Percentiles rank a stretch among this genome's conserved stretches.
These are phyloP conservation scores for Tulasnella sp. DNA, from an alignment of 768 basidiomycete species.

Conservation along the genomic window DNA sequence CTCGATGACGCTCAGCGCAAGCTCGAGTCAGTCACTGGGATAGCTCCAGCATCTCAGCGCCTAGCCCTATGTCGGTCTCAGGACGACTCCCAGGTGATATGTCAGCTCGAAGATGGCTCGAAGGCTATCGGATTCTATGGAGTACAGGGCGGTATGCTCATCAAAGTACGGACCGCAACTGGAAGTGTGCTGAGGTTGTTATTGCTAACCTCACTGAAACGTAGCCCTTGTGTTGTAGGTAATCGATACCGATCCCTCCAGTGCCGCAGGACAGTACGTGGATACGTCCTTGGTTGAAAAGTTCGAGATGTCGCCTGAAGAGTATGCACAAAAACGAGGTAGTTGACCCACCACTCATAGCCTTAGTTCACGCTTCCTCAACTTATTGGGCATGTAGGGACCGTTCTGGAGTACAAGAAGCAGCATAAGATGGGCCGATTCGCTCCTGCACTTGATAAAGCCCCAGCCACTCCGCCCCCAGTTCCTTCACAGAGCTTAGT, in stretches of 20 bases:
- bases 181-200: constrained; percentile 20
- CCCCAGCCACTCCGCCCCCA: constrained; percentile 24
- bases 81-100: constrained; percentile 37
- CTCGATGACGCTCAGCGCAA: constrained; percentile 41
- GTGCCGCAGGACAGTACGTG: constrained; percentile 69
- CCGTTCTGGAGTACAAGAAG: constrained; percentile 82
- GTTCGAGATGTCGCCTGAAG: constrained; percentile 74
- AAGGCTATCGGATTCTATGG: constrained; percentile 66
- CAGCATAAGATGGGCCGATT: constrained; percentile 82
- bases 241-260: constrained; percentile 65
- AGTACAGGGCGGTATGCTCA: constrained; percentile 60
- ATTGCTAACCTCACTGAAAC: neutral
- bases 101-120: constrained; percentile 51
- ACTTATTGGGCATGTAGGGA: constrained; percentile 40
- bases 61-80: constrained; percentile 54
- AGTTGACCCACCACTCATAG: constrained; percentile 15
- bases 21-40: constrained; percentile 85
- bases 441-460: constrained; percentile 33
- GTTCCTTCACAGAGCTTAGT: constrained; percentile 36
- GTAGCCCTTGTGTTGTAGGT: constrained; percentile 35
- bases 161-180: constrained; percentile 43
- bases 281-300: constrained; percentile 85
- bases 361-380: neutral
- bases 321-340: constrained; percentile 77
- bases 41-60: constrained; percentile 59